A percentile compares a stretch with the other conserved stretches of the same genome.
Conservation (phyloP, 257 asterid genomes). For the Lithospermum erythrorhizon region DNA sequence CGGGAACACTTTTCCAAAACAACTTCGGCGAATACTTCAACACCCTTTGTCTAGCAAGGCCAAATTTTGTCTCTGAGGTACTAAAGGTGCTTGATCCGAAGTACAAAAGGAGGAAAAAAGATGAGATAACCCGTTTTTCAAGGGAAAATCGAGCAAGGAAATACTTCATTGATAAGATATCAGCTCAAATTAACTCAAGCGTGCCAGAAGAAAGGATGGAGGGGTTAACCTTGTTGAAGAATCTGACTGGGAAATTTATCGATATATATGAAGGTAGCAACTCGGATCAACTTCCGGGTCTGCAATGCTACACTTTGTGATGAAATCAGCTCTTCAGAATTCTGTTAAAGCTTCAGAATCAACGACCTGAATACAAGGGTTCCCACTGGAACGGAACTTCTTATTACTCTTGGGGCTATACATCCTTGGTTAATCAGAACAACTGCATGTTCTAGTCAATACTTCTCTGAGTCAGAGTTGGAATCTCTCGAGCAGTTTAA, state of each 20-base stretch:
- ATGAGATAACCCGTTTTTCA: conserved; percentile 45
- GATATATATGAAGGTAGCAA: conserved; percentile 85
- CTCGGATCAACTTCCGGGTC: conserved; percentile 73
- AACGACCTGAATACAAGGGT: conserved; percentile 73
- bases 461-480: conserved; percentile 50
- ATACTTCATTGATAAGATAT: conserved; percentile 67
- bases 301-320: conserved; percentile 91
- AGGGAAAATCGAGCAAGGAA: conserved; percentile 77
- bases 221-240: conserved; percentile 61
- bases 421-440: conserved; percentile 95
- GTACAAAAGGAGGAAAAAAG: conserved; percentile 58
- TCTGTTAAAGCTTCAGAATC: conserved; percentile 60
- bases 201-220: conserved; percentile 54
- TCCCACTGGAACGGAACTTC: conserved; percentile 80
- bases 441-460: conserved; percentile 56
- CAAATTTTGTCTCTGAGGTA: conserved; percentile 70
- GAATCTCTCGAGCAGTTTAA: conserved; percentile 61
- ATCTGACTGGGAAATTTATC: conserved; percentile 65
- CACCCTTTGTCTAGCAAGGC: conserved; percentile 84
- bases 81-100: conserved; percentile 77
- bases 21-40: conserved; percentile 96
- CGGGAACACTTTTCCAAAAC: conserved; percentile 90
- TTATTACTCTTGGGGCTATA: conserved; percentile 89
- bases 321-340: conserved; percentile 71
- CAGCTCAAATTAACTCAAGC: conserved; percentile 65